These are phyloP conservation scores for Scedosporium minutisporum DNA, from an alignment of 2,329 filamentous ascomycete genomes.

Conservation along the genomic window DNA sequence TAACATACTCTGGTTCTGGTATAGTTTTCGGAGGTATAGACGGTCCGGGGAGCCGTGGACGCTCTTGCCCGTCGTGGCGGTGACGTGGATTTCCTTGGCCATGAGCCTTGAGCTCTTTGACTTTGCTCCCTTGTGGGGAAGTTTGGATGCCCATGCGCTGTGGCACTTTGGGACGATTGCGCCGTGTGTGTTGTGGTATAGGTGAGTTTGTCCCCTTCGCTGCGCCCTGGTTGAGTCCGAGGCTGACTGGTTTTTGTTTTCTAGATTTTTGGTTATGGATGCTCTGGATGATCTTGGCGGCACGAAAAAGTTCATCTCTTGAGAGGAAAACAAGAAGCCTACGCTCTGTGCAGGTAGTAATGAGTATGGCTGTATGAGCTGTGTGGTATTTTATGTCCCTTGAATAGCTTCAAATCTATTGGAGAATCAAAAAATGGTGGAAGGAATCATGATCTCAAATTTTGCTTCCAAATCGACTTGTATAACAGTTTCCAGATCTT, in stretches of 20 bases:
- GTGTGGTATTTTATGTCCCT: neutral
- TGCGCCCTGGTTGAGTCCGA: neutral
- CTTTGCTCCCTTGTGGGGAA: constrained; percentile 74
- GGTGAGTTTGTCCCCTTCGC: constrained; percentile 50
- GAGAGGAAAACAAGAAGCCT: constrained; percentile 9
- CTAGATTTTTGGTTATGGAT: constrained; percentile 78
- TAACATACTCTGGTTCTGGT: constrained; percentile 78
- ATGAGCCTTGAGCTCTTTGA: constrained; percentile 96
- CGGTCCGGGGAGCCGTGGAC: constrained; percentile 69
- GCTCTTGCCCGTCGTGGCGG: constrained; percentile 80
- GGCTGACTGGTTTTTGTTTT: neutral
- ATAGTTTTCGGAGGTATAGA: constrained; percentile 65
- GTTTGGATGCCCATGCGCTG: constrained; percentile 85
- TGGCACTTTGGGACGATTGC: constrained; percentile 93
- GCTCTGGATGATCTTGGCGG: constrained; percentile 71
- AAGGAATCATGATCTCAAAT: too few relatives aligned
- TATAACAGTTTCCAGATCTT: neutral
- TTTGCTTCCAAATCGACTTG: too few relatives aligned
- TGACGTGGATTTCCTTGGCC: constrained; percentile 81
- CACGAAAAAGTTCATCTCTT: constrained; percentile 60
- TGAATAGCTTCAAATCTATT: neutral
- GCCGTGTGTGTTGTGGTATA: constrained; percentile 87
- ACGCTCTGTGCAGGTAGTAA: neutral
- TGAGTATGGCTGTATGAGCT: neutral
- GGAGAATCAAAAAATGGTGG: too few relatives aligned